Percentiles rank a stretch among this genome's conserved stretches.
Conservation (phyloP, 371 early-diverging fungal species). For the Coemansia sp. region DNA sequence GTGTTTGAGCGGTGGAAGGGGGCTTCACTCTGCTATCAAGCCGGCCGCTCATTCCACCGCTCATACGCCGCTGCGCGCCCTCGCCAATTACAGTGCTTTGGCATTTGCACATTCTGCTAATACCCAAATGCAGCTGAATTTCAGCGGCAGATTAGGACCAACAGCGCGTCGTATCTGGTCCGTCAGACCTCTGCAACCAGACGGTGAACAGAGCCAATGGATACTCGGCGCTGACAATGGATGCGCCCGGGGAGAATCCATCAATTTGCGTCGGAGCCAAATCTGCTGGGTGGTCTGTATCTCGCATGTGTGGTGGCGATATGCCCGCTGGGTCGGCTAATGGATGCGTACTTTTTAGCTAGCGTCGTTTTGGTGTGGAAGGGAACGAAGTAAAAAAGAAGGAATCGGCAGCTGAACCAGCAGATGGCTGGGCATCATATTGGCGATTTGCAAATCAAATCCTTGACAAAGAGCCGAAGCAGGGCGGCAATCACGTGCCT, state of each 20-base stretch:
- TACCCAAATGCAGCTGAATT: background rate
- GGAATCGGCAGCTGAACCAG: background rate
- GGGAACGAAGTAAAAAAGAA: constrained; percentile 20
- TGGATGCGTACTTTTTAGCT: constrained; percentile 36
- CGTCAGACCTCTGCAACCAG: too few relatives aligned
- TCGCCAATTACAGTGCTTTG: too few relatives aligned
- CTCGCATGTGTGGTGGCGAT: background rate
- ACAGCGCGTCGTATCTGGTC: background rate
- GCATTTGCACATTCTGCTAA: too few relatives aligned
- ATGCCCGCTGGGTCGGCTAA: background rate
- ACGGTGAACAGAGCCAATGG: background rate
- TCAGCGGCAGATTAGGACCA: background rate
- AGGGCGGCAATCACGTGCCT: background rate
- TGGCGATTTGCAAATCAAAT: constrained; percentile 7
- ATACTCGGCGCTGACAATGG: background rate
- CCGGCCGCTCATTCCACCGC: too few relatives aligned
- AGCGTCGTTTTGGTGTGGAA: constrained; percentile 10
- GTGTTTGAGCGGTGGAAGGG: too few relatives aligned
- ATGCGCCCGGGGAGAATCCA: constrained; percentile 3
- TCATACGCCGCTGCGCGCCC: too few relatives aligned
- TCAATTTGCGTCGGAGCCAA: background rate
- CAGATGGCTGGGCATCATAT: background rate
- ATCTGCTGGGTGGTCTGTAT: background rate
- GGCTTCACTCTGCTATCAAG: too few relatives aligned
- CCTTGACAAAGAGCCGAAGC: background rate